Conservation (phyloP, 345 rosid species). For the Pistacia integerrima region DNA sequence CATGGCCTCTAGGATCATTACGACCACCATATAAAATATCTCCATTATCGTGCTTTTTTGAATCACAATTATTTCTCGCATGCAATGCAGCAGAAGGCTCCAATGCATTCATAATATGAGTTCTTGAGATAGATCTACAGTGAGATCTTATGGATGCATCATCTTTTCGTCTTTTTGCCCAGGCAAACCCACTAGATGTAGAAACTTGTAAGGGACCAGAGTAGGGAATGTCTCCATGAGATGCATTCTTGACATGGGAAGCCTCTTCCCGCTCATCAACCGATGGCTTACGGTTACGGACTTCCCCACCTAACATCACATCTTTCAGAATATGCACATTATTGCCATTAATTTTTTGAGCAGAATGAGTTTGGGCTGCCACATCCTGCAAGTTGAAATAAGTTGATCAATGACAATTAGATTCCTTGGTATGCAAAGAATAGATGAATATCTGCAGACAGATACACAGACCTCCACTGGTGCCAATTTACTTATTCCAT, state of each 20-base stretch:
- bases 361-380: conserved; percentile 36
- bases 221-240: conserved; percentile 89
- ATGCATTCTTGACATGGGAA: conserved; percentile 77
- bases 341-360: conserved; percentile 36
- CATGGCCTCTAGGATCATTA: conserved; percentile 55
- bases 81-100: conserved; percentile 50
- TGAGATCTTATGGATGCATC: conserved; percentile 56
- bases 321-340: conserved; percentile 31
- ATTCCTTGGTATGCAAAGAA: not conserved
- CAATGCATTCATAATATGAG: conserved; percentile 48
- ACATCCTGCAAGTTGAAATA: conserved; percentile 54
- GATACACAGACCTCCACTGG: conserved; percentile 63
- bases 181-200: conserved; percentile 85
- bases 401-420: conserved; percentile 7
- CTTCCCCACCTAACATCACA: conserved; percentile 41
- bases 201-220: conserved; percentile 90
- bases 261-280: conserved; percentile 54
- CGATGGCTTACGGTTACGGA: conserved; percentile 46
- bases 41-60: conserved; percentile 42
- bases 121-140: conserved; percentile 63
- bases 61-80: conserved; percentile 44
- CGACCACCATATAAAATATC: conserved; percentile 37
- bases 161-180: conserved; percentile 84
- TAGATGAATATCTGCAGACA: not conserved
- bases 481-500: conserved; percentile 60